Evolutionary conservation across 2,329 filamentous ascomycete species (phyloP).

Genomic region (Apiospora sp.): DNA sequence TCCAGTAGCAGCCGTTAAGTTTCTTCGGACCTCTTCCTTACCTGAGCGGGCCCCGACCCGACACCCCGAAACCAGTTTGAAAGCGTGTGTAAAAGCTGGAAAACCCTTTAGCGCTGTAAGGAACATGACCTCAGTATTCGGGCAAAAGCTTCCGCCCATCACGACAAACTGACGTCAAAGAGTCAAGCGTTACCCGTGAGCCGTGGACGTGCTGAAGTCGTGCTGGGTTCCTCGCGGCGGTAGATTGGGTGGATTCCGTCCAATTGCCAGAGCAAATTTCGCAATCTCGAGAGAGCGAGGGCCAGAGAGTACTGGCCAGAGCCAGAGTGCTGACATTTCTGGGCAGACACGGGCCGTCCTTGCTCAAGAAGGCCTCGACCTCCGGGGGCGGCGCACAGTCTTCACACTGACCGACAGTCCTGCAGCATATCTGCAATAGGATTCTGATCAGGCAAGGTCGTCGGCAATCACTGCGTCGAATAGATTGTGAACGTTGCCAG

Average conservation of each 20-base stretch:
- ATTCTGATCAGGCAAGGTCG: not conserved
- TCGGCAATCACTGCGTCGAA: not conserved
- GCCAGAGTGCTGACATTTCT: not conserved
- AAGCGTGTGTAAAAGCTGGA: not conserved
- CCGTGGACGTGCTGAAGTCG: conserved; percentile 13
- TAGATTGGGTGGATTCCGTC: not conserved
- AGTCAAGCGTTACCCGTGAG: not conserved
- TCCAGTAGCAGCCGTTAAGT: not conserved
- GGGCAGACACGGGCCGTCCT: conserved; percentile 6
- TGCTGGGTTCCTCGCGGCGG: not conserved
- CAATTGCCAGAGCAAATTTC: conserved; percentile 11
- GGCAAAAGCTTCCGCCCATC: conserved; percentile 4
- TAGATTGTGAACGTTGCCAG: not conserved
- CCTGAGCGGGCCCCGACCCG: not conserved
- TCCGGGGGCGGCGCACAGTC: conserved; percentile 14
- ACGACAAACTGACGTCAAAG: conserved; percentile 5
- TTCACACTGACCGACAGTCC: conserved; percentile 6
- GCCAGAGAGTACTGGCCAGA: not conserved
- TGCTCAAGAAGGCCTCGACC: conserved; percentile 4
- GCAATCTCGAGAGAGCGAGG: not conserved
- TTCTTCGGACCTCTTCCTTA: not conserved
- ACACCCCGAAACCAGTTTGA: not conserved
- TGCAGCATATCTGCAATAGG: conserved; percentile 10
- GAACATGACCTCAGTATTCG: not conserved
- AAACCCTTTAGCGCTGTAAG: not conserved